A percentile compares a stretch with the other conserved stretches of the same genome.
phyloP scores from a whole-genome alignment of 2,329 filamentous ascomycete genomes.

The Lasiodiplodia hormozganensis region DNA sequence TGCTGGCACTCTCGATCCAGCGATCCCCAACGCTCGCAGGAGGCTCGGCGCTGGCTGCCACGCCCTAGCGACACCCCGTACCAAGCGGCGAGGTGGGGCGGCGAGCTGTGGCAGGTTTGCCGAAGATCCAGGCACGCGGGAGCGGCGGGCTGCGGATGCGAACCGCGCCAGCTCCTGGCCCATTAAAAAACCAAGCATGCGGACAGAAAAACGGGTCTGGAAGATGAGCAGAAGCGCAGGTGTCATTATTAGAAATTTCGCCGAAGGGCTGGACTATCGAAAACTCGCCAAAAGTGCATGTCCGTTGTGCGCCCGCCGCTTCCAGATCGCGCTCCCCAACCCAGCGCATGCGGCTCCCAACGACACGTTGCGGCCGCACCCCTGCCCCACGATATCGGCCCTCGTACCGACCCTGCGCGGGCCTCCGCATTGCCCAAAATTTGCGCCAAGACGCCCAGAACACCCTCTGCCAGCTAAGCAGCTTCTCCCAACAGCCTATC shows the following conservation, averaged over 20 bases:
- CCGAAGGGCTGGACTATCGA: constrained; percentile 26
- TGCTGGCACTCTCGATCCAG: constrained; percentile 14
- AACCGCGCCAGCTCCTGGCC: constrained; percentile 18
- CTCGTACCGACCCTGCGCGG: constrained; percentile 15
- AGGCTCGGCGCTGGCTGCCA: constrained; percentile 18
- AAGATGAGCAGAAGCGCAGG: constrained; percentile 13
- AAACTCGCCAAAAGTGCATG: constrained; percentile 22
- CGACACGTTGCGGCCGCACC: constrained; percentile 17
- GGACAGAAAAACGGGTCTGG: constrained; percentile 24
- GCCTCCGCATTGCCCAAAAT: constrained; percentile 10
- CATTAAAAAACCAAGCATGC: constrained; percentile 28
- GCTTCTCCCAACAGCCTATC: background rate
- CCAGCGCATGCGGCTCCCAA: constrained; percentile 7
- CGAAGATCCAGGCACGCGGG: constrained; percentile 24
- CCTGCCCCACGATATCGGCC: constrained; percentile 24
- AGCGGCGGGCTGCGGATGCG: constrained; percentile 18
- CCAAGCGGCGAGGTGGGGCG: constrained; percentile 9
- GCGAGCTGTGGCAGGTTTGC: constrained; percentile 25
- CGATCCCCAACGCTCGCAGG: constrained; percentile 22
- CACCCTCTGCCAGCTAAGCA: constrained; percentile 17
- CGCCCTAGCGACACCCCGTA: constrained; percentile 4
- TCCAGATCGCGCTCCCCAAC: constrained; percentile 18
- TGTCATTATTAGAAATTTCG: constrained; percentile 29
- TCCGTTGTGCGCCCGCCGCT: constrained; percentile 3
- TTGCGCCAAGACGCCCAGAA: constrained; percentile 21